These are phyloP conservation scores for Neocatenulostroma microsporum DNA, from an alignment of 2,329 filamentous ascomycete genomes.

Conservation along the genomic window DNA sequence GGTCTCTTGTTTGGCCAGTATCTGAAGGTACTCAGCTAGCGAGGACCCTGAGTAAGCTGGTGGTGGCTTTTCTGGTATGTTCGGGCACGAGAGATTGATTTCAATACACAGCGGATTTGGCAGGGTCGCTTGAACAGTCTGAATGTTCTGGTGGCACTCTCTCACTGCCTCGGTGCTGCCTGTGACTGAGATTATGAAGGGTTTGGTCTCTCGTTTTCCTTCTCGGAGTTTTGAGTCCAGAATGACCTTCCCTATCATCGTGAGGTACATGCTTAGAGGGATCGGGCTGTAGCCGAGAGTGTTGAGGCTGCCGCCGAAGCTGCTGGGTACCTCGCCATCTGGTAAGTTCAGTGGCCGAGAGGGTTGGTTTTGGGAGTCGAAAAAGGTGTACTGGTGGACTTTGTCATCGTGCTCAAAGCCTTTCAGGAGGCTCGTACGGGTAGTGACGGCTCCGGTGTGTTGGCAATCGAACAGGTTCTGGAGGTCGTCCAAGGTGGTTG, in stretches of 20 bases:
- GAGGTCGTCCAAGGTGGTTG: slow-evolving; percentile 57
- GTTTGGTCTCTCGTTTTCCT: slow-evolving; percentile 37
- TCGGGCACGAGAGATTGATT: slow-evolving; percentile 71
- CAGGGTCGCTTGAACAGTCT: slow-evolving; percentile 25
- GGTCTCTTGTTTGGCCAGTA: slow-evolving; percentile 27
- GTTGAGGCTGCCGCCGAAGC: slow-evolving; percentile 45
- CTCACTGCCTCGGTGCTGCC: slow-evolving; percentile 53
- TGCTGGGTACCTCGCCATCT: slow-evolving; percentile 26
- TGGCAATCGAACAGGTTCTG: slow-evolving; percentile 52
- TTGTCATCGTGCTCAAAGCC: slow-evolving; percentile 57
- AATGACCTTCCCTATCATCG: slow-evolving; percentile 36
- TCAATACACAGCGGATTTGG: slow-evolving; percentile 57
- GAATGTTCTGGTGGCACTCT: slow-evolving; percentile 48
- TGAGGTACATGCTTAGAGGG: slow-evolving; percentile 52
- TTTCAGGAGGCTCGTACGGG: slow-evolving; percentile 57
- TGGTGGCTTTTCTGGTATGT: slow-evolving; percentile 60
- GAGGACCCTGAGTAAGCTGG: slow-evolving; percentile 56
- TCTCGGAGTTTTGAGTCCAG: slow-evolving; percentile 14
- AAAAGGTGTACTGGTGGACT: slow-evolving; percentile 60
- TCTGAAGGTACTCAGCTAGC: slow-evolving; percentile 49
- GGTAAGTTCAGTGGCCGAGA: slow-evolving; percentile 11
- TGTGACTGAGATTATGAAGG: slow-evolving; percentile 64
- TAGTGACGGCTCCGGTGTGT: slow-evolving; percentile 66
- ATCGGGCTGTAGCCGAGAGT: slow-evolving; percentile 67
- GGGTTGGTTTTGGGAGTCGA: slow-evolving; percentile 40